Conservation (phyloP, 1,284 basidiomycete species). For the Porodaedalea pini region DNA sequence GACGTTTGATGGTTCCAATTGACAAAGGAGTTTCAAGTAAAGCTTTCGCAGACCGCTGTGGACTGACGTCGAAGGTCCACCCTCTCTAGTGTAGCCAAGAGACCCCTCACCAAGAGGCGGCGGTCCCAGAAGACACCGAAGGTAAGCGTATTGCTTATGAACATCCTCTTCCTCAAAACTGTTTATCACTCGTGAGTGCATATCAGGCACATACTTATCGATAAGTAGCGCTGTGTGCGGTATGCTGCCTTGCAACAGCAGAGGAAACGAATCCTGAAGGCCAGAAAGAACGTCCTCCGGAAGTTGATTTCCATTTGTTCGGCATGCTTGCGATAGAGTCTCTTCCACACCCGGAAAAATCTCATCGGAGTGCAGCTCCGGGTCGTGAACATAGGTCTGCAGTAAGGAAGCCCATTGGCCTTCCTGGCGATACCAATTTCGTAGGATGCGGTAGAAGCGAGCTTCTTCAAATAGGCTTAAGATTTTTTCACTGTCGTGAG, state of each 20-base stretch:
- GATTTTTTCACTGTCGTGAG: conserved; percentile 70
- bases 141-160: conserved; percentile 71
- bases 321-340: conserved; percentile 48
- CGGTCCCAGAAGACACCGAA: conserved; percentile 72
- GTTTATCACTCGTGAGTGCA: conserved; percentile 59
- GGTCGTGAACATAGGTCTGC: conserved; percentile 74
- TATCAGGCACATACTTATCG: conserved; percentile 60
- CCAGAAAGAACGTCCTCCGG: conserved; percentile 51
- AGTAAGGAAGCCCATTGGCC: conserved; percentile 74
- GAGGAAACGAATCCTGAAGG: conserved; percentile 56
- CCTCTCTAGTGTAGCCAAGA: conserved; percentile 26
- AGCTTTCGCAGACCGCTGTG: conserved; percentile 42
- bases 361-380: conserved; percentile 55
- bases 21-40: conserved; percentile 75
- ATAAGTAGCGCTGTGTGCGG: conserved; percentile 71
- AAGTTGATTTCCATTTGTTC: conserved; percentile 43
- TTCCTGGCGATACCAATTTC: conserved; percentile 75
- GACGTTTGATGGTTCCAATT: conserved; percentile 62
- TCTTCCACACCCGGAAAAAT: conserved; percentile 65
- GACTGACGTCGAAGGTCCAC: conserved; percentile 22
- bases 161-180: conserved; percentile 43
- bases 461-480: conserved; percentile 74
- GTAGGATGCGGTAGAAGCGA: conserved; percentile 88
- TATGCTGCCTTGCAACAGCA: conserved; percentile 62
- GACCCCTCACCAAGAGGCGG: conserved; percentile 42